Conservation (phyloP, 1,284 basidiomycete genomes). For the Trametes hirsuta region DNA sequence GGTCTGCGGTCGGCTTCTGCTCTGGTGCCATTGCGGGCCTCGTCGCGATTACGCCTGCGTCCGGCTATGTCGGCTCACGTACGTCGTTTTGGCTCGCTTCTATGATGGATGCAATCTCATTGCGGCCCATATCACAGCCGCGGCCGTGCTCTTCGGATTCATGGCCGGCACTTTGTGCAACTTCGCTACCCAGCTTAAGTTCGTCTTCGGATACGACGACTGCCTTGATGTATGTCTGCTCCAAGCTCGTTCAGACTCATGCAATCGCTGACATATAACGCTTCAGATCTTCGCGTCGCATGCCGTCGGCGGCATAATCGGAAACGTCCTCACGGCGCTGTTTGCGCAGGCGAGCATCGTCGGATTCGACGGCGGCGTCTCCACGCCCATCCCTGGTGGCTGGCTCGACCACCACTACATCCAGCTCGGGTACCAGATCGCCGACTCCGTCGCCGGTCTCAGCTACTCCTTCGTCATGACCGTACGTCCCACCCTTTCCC, state of each 20-base stretch:
- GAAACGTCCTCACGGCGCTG: constrained; percentile 84
- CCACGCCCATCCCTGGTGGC: constrained; percentile 73
- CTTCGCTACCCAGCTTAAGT: constrained; percentile 95
- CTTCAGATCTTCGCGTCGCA: constrained; percentile 86
- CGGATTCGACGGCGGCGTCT: constrained; percentile 72
- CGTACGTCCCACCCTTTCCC: constrained; percentile 42
- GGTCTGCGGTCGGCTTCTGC: constrained; percentile 95
- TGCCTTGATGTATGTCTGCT: constrained; percentile 69
- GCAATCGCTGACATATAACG: background rate
- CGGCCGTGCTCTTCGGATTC: constrained; percentile 85
- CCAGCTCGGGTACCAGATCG: constrained; percentile 89
- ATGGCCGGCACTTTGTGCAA: constrained; percentile 87
- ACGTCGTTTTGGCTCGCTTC: constrained; percentile 25
- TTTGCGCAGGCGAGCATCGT: constrained; percentile 91
- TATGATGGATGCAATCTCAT: background rate
- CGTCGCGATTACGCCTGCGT: constrained; percentile 91
- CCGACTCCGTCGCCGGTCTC: constrained; percentile 77
- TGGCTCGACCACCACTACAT: constrained; percentile 89
- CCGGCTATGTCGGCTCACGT: constrained; percentile 87
- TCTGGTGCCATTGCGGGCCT: constrained; percentile 92
- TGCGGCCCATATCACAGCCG: constrained; percentile 47
- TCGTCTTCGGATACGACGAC: constrained; percentile 74
- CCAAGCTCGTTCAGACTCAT: background rate
- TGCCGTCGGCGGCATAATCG: constrained; percentile 86
- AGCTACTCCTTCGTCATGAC: constrained; percentile 84